Conservation (phyloP, 2,329 filamentous ascomycete genomes). For the Paecilomyces variotii region DNA sequence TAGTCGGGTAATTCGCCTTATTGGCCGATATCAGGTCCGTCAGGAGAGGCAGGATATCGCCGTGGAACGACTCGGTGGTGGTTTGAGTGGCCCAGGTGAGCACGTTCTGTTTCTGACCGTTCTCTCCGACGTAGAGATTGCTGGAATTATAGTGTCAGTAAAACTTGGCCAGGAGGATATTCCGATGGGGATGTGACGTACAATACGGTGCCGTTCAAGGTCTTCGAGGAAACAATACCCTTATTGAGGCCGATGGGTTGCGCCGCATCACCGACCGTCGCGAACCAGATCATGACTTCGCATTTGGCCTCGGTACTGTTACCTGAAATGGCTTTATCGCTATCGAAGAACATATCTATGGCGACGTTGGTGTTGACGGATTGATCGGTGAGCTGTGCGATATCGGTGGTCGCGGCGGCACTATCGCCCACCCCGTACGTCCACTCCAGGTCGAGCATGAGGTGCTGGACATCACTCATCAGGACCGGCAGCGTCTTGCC, state of each 20-base stretch:
- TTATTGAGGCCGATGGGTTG: slow-evolving; percentile 40
- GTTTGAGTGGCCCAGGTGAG: slow-evolving; percentile 42
- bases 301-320: slow-evolving; percentile 33
- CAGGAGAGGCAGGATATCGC: slow-evolving; percentile 42
- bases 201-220: slow-evolving; percentile 27
- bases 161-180: neutral
- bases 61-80: slow-evolving; percentile 35
- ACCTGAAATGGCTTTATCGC: slow-evolving; percentile 31
- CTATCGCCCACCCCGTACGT: slow-evolving; percentile 41
- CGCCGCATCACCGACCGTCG: slow-evolving; percentile 38
- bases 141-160: neutral
- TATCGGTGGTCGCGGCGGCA: slow-evolving; percentile 28
- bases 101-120: slow-evolving; percentile 21
- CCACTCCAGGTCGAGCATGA: slow-evolving; percentile 44
- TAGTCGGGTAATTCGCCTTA: neutral
- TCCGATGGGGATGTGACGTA: neutral
- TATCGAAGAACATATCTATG: slow-evolving; percentile 52
- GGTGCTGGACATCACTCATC: slow-evolving; percentile 30
- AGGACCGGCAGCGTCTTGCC: slow-evolving; percentile 36
- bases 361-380: slow-evolving; percentile 49
- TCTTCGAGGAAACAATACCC: slow-evolving; percentile 26
- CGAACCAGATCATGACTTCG: slow-evolving; percentile 54
- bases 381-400: slow-evolving; percentile 24
- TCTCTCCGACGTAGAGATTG: neutral
- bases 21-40: slow-evolving; percentile 7